These are phyloP conservation scores for Theobroma cacao DNA, from an alignment of 345 rosid species.

Conservation along the genomic window DNA sequence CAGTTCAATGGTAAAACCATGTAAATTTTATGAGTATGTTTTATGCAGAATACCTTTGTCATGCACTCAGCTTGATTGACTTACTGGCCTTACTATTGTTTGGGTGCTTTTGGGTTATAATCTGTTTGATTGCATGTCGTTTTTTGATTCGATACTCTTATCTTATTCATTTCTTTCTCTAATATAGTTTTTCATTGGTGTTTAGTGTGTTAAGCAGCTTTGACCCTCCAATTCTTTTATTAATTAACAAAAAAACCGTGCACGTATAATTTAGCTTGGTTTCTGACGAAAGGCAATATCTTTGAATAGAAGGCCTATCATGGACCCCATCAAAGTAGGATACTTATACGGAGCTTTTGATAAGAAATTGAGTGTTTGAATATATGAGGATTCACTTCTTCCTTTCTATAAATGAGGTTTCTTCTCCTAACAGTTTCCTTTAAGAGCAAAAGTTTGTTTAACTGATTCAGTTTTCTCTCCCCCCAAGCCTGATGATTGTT, in stretches of 20 bases:
- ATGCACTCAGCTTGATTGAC: background rate
- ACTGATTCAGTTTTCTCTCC: conserved; percentile 1
- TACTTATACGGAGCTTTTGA: conserved; percentile 23
- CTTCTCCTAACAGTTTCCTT: background rate
- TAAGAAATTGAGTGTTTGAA: conserved; percentile 12
- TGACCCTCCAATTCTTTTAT: background rate
- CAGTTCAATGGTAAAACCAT: background rate
- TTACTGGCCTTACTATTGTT: background rate
- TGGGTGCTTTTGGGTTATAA: background rate
- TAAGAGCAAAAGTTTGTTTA: background rate
- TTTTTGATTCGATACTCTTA: background rate
- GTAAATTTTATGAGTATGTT: background rate
- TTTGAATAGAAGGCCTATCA: conserved; percentile 8
- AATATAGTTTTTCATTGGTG: background rate
- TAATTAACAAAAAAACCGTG: conserved; percentile 17
- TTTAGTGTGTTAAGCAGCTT: background rate
- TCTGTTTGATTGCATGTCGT: background rate
- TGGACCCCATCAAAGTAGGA: conserved; percentile 14
- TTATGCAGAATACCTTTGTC: background rate
- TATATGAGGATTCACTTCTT: background rate
- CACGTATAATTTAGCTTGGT: conserved; percentile 19
- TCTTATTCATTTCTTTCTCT: background rate
- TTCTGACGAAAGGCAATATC: conserved; percentile 9
- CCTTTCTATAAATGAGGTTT: background rate
- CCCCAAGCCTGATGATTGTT: conserved; percentile 1